These are phyloP conservation scores for Calonectria pseudoreteaudii DNA, from an alignment of 2,329 filamentous ascomycete species.

Conservation along the genomic window DNA sequence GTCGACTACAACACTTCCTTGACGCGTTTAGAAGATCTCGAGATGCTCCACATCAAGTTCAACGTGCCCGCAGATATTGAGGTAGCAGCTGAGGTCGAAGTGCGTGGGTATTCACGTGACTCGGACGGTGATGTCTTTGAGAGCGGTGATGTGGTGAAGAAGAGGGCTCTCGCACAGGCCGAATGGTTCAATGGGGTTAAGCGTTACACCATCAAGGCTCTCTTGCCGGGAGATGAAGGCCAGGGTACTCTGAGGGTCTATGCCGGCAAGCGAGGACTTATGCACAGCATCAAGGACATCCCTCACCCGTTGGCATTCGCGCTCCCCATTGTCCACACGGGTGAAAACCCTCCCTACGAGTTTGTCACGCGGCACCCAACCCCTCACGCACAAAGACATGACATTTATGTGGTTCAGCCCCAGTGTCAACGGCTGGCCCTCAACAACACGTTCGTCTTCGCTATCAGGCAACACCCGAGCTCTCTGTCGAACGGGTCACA, in stretches of 20 bases:
- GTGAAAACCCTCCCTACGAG: conserved; percentile 93
- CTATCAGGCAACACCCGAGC: conserved; percentile 88
- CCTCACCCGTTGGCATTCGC: conserved; percentile 91
- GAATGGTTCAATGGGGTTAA: conserved; percentile 92
- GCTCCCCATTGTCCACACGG: conserved; percentile 89
- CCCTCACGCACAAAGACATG: conserved; percentile 95
- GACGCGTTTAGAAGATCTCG: conserved; percentile 87
- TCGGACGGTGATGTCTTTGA: conserved; percentile 93
- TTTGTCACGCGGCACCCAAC: conserved; percentile 95
- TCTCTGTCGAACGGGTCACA: conserved; percentile 56
- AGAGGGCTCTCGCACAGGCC: conserved; percentile 88
- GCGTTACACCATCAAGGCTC: conserved; percentile 91
- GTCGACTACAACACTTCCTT: conserved; percentile 92
- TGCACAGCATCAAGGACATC: conserved; percentile 98
- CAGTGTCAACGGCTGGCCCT: conserved; percentile 89
- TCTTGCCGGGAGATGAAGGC: conserved; percentile 92
- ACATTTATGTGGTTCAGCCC: conserved; percentile 96
- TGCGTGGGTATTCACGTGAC: conserved; percentile 82
- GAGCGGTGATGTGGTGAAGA: conserved; percentile 86
- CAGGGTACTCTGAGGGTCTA: conserved; percentile 91
- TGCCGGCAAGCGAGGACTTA: conserved; percentile 91
- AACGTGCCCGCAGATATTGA: conserved; percentile 91
- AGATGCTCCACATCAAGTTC: conserved; percentile 91
- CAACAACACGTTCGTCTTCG: conserved; percentile 98
- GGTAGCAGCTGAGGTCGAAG: conserved; percentile 91